These are phyloP conservation scores for Boletus subparvulus DNA, from an alignment of 768 basidiomycete species.

Conservation along the genomic window DNA sequence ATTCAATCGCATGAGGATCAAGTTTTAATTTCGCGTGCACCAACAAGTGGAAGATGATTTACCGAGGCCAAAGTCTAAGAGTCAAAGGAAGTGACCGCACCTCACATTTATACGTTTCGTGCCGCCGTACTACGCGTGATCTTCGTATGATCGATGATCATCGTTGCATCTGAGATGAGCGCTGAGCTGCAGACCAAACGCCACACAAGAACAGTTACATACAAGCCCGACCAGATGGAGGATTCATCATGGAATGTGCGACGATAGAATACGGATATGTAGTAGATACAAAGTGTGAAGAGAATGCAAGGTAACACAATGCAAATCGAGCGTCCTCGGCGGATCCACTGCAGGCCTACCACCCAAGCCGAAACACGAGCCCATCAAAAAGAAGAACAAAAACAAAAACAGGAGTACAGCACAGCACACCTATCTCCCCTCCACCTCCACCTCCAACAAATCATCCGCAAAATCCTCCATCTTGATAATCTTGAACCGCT, in stretches of 20 bases:
- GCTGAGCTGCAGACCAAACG: neutral
- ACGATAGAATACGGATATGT: neutral
- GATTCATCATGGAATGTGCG: neutral
- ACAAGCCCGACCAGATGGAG: neutral
- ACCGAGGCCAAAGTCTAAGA: too few relatives aligned
- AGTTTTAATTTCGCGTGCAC: too few relatives aligned
- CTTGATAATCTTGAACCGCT: constrained; percentile 54
- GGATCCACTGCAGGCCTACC: neutral
- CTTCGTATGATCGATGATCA: neutral
- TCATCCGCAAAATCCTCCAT: constrained; percentile 68
- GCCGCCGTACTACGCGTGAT: too few relatives aligned
- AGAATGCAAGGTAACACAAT: constrained; percentile 5
- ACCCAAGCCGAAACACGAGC: neutral
- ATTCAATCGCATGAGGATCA: too few relatives aligned
- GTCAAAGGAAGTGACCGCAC: too few relatives aligned
- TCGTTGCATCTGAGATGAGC: too few relatives aligned
- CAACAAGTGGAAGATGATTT: too few relatives aligned
- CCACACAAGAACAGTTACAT: neutral
- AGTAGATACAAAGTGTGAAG: constrained; percentile 12
- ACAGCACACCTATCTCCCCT: constrained; percentile 16
- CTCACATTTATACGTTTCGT: too few relatives aligned
- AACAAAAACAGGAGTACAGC: neutral
- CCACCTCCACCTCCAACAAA: constrained; percentile 46
- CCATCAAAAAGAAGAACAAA: neutral
- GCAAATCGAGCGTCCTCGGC: constrained; percentile 1